Evolutionary conservation across 345 rosid genomes (phyloP).

Genomic region (Noccaea caerulescens): DNA sequence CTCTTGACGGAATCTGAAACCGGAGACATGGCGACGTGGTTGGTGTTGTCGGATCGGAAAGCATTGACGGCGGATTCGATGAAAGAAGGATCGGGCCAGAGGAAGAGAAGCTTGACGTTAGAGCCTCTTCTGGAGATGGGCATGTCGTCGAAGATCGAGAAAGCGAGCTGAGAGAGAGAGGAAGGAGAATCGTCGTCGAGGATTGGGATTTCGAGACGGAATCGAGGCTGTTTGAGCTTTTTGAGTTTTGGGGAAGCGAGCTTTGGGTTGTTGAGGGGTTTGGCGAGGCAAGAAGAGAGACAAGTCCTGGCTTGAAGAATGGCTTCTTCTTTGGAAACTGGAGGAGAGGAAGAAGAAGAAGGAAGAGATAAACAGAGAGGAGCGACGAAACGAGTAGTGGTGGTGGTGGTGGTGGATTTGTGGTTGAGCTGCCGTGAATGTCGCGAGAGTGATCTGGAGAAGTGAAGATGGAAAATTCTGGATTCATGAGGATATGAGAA

Average conservation of each 20-base stretch:
- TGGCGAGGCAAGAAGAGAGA: conserved; percentile 65
- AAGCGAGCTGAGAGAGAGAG: conserved; percentile 61
- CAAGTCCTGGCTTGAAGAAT: conserved; percentile 78
- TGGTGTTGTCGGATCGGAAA: conserved; percentile 47
- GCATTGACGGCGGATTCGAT: conserved; percentile 47
- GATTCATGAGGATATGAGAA: conserved; percentile 1
- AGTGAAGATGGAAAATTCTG: conserved; percentile 25
- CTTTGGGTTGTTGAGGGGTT: conserved; percentile 79
- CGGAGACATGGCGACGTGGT: conserved; percentile 52
- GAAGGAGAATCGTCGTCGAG: conserved; percentile 66
- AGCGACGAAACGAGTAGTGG: conserved; percentile 25
- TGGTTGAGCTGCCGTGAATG: conserved; percentile 17
- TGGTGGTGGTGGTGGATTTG: conserved; percentile 42
- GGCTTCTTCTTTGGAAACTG: conserved; percentile 79
- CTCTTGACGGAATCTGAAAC: conserved; percentile 25
- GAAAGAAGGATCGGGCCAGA: conserved; percentile 56
- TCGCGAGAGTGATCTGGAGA: conserved; percentile 20
- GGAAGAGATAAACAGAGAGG: conserved; percentile 48
- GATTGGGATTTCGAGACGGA: conserved; percentile 73
- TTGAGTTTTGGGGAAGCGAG: conserved; percentile 65
- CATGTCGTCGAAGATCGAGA: conserved; percentile 57
- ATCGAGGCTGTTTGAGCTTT: conserved; percentile 75
- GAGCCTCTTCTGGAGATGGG: conserved; percentile 65
- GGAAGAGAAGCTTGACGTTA: conserved; percentile 51
- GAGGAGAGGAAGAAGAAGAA: conserved; percentile 63